phyloP scores from a whole-genome alignment of 805 yeast species.

The Grigorovia yakushimaensis region DNA sequence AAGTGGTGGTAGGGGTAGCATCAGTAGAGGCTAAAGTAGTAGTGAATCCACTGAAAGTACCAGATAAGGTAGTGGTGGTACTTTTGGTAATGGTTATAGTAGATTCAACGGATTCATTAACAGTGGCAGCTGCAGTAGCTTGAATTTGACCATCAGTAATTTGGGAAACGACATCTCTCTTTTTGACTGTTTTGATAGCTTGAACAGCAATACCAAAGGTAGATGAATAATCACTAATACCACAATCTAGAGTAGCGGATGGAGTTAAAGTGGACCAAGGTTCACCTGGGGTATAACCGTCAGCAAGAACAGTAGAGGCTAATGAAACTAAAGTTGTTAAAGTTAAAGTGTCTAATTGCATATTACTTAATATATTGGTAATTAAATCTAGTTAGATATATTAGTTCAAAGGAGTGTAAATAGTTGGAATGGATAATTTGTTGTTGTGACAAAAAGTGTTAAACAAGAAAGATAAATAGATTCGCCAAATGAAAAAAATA shows the following conservation, averaged over 20 bases:
- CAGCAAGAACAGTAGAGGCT: constrained; percentile 37
- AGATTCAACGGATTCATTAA: constrained; percentile 20
- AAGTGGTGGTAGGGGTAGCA: constrained; percentile 21
- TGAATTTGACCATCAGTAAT: constrained; percentile 41
- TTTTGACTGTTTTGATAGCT: constrained; percentile 22
- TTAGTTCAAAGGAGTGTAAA: not conserved
- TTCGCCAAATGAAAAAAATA: not conserved
- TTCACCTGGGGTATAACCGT: constrained; percentile 54
- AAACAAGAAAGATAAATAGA: not conserved
- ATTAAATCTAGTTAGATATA: not conserved
- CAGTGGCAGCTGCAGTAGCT: constrained; percentile 36
- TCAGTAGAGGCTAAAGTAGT: constrained; percentile 34
- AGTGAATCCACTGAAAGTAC: constrained; percentile 22
- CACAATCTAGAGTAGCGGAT: constrained; percentile 42
- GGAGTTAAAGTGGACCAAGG: constrained; percentile 71
- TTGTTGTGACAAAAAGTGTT: not conserved
- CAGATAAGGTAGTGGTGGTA: constrained; percentile 12
- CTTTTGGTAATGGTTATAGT: constrained; percentile 30
- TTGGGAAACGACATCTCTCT: constrained; percentile 34
- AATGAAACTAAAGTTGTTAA: constrained; percentile 27
- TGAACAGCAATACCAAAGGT: constrained; percentile 62
- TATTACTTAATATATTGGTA: constrained; percentile 2
- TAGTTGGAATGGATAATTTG: not conserved
- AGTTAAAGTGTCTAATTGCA: constrained; percentile 17
- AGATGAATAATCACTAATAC: constrained; percentile 43